A percentile compares a stretch with the other conserved stretches of the same genome.
Evolutionary conservation across 441 rosid genomes (phyloP).

Genomic region (Erodium texanum): DNA sequence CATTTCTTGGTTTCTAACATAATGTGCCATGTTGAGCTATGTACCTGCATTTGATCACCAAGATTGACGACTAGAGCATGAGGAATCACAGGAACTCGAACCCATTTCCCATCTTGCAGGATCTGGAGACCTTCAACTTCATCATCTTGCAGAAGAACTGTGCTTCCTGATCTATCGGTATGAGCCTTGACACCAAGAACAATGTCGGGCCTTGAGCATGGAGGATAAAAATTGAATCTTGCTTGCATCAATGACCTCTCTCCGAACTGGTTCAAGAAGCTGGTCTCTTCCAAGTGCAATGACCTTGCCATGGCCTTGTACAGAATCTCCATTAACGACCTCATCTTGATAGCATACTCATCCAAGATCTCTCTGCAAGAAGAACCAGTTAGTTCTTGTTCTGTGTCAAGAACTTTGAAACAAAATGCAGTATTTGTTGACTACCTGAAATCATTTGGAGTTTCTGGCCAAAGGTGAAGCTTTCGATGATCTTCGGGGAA

Average conservation of each 20-base stretch:
- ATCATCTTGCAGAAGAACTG: constrained; percentile 26
- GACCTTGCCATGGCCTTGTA: constrained; percentile 27
- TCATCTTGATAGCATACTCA: constrained; percentile 19
- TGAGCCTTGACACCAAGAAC: constrained; percentile 30
- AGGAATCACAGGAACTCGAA: constrained; percentile 19
- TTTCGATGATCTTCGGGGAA: constrained; percentile 11
- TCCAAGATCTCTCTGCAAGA: constrained; percentile 20
- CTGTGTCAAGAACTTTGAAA: neutral
- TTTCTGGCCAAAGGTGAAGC: constrained; percentile 14
- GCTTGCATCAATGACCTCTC: constrained; percentile 16
- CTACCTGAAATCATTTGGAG: constrained; percentile 12
- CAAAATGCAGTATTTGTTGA: neutral
- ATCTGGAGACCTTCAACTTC: constrained; percentile 32
- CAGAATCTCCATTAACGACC: constrained; percentile 17
- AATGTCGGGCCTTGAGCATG: constrained; percentile 27
- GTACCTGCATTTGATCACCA: constrained; percentile 27
- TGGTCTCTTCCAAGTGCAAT: constrained; percentile 21
- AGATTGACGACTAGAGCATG: constrained; percentile 22
- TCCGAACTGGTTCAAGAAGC: constrained; percentile 22
- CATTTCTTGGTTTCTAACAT: neutral
- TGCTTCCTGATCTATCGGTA: constrained; percentile 25
- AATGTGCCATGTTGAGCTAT: neutral
- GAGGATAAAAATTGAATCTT: constrained; percentile 26
- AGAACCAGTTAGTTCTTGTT: neutral
- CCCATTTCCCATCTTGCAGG: constrained; percentile 16